phyloP scores from a whole-genome alignment of 2,329 filamentous ascomycete genomes.

The Pseudocercospora pini-densiflorae region DNA sequence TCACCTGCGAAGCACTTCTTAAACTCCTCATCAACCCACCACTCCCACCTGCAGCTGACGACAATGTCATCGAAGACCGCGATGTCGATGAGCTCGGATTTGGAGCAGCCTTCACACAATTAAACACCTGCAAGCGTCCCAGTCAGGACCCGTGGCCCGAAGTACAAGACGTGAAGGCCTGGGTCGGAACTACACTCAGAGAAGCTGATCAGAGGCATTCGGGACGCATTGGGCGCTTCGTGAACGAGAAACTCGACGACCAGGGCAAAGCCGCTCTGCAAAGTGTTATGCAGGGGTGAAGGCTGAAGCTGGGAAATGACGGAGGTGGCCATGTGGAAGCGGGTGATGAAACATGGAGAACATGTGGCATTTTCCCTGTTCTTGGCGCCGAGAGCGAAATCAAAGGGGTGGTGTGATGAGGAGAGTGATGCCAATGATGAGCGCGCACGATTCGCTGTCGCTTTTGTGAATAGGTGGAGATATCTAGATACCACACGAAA shows the following conservation, averaged over 20 bases:
- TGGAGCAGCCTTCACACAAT: conserved; percentile 88
- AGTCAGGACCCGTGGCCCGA: conserved; percentile 83
- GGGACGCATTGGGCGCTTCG: conserved; percentile 72
- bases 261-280: conserved; percentile 47
- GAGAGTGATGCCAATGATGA: neutral
- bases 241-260: conserved; percentile 67
- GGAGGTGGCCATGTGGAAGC: conserved; percentile 1
- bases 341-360: conserved; percentile 2
- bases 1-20: conserved; percentile 86
- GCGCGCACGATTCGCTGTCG: neutral
- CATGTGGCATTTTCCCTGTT: neutral
- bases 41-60: conserved; percentile 66
- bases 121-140: conserved; percentile 84
- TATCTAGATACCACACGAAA: neutral
- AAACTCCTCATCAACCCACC: conserved; percentile 90
- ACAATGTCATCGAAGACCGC: conserved; percentile 80
- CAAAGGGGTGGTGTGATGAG: neutral
- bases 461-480: conserved; percentile 7
- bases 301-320: neutral
- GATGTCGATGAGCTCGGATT: conserved; percentile 96
- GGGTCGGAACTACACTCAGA: conserved; percentile 82
- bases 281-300: conserved; percentile 40
- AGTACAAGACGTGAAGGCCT: conserved; percentile 74
- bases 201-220: conserved; percentile 74
- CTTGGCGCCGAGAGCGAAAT: neutral